Evolutionary conservation across 2,329 filamentous ascomycete species (phyloP).

Genomic region (Diaporthe sp.): DNA sequence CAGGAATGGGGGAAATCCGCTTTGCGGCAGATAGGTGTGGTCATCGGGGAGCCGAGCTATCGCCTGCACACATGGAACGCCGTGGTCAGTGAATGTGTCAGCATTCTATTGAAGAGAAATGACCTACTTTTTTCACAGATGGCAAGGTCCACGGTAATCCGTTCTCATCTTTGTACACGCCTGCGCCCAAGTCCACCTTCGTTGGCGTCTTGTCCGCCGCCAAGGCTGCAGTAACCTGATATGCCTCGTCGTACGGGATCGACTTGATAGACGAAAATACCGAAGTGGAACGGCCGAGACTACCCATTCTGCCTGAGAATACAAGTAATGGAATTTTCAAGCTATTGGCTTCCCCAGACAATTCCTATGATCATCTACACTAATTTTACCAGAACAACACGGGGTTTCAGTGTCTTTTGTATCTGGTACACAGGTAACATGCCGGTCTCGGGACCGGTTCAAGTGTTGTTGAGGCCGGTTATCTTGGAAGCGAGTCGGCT

Average conservation of each 20-base stretch:
- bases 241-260: slow-evolving; percentile 35
- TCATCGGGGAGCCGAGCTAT: slow-evolving; percentile 34
- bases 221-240: slow-evolving; percentile 39
- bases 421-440: neutral
- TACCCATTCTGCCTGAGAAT: neutral
- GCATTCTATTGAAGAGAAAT: slow-evolving; percentile 1
- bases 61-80: slow-evolving; percentile 10
- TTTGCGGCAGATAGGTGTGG: slow-evolving; percentile 48
- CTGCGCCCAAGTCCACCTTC: slow-evolving; percentile 56
- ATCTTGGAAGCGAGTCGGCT: neutral
- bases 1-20: slow-evolving; percentile 45
- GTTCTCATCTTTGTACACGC: slow-evolving; percentile 57
- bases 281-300: neutral
- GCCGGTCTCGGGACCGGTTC: neutral
- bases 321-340: neutral
- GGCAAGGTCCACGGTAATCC: slow-evolving; percentile 55
- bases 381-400: neutral
- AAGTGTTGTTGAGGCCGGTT: neutral
- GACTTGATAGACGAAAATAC: slow-evolving; percentile 28
- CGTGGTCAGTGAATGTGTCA: neutral
- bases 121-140: slow-evolving; percentile 50
- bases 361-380: neutral
- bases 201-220: slow-evolving; percentile 44
- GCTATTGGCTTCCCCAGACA: neutral
- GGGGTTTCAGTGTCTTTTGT: neutral